A percentile compares a stretch with the other conserved stretches of the same genome.
Conservation (phyloP, 805 yeast species). For the Metschnikowia arizonensis region DNA sequence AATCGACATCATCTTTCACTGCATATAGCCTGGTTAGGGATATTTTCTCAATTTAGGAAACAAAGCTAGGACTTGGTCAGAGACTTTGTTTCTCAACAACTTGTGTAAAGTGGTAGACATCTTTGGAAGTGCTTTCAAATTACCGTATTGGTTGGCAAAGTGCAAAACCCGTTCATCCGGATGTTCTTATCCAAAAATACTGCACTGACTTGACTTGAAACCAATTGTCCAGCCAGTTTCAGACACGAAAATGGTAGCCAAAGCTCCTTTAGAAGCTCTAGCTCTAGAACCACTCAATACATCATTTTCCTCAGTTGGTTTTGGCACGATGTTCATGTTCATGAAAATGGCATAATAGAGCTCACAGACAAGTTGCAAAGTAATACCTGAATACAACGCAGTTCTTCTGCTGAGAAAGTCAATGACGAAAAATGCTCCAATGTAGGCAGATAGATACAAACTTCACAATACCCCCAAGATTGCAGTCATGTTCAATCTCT, state of each 20-base stretch:
- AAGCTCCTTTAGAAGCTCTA: constrained; percentile 44
- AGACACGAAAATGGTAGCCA: constrained; percentile 46
- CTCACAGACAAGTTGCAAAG: constrained; percentile 39
- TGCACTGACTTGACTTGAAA: constrained; percentile 54
- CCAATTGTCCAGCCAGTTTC: constrained; percentile 61
- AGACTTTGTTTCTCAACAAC: no score
- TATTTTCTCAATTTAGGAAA: no score
- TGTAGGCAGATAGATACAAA: constrained; percentile 45
- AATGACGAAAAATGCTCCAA: constrained; percentile 50
- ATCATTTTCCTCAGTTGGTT: constrained; percentile 32
- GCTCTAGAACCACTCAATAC: constrained; percentile 27
- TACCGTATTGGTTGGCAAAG: constrained; percentile 54
- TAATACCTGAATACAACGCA: constrained; percentile 46
- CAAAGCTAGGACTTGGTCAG: no score
- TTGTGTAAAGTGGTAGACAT: no score
- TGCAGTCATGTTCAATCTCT: constrained; percentile 45
- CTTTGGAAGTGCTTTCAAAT: constrained; percentile 51
- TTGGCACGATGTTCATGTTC: constrained; percentile 42
- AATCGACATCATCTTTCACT: no score
- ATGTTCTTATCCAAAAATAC: constrained; percentile 52
- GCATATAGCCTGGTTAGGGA: no score
- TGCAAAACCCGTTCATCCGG: no score
- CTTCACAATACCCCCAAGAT: constrained; percentile 52
- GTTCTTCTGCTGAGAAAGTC: constrained; percentile 51
- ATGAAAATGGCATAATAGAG: constrained; percentile 47